Evolutionary conservation across 345 rosid species (phyloP).

Genomic region (Citrus unshiu): DNA sequence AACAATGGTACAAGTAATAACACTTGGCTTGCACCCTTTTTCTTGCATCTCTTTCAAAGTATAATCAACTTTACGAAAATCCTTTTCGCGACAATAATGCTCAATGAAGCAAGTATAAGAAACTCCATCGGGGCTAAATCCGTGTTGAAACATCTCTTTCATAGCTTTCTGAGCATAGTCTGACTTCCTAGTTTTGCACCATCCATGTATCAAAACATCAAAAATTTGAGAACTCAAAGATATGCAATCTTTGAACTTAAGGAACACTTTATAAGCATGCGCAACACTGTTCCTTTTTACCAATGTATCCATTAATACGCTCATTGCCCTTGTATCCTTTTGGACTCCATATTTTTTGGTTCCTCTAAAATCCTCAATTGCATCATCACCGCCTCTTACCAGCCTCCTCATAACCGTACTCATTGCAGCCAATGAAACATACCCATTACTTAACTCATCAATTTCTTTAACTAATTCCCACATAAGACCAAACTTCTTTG

Average conservation of each 20-base stretch:
- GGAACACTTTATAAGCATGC: slow-evolving; percentile 48
- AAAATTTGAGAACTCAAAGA: slow-evolving; percentile 34
- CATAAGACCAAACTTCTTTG: slow-evolving; percentile 53
- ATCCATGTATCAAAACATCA: slow-evolving; percentile 74
- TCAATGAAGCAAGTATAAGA: slow-evolving; percentile 71
- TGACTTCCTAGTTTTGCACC: slow-evolving; percentile 62
- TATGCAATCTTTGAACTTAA: slow-evolving; percentile 38
- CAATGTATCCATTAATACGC: slow-evolving; percentile 70
- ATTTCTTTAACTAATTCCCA: slow-evolving; percentile 62
- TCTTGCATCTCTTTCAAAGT: slow-evolving; percentile 63
- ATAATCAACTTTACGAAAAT: slow-evolving; percentile 60
- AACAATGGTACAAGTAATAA: slow-evolving; percentile 54
- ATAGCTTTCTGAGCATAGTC: slow-evolving; percentile 50
- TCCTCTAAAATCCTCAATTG: slow-evolving; percentile 53
- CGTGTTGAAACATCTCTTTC: slow-evolving; percentile 53
- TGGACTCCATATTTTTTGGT: slow-evolving; percentile 54
- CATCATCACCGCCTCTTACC: slow-evolving; percentile 53
- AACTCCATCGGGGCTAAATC: slow-evolving; percentile 50
- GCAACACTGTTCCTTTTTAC: slow-evolving; percentile 66
- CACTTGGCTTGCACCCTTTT: slow-evolving; percentile 56
- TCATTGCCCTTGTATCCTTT: slow-evolving; percentile 46
- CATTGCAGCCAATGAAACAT: slow-evolving; percentile 56
- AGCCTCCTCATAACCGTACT: slow-evolving; percentile 67
- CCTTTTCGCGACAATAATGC: slow-evolving; percentile 57
- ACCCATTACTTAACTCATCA: slow-evolving; percentile 35